A percentile compares a stretch with the other conserved stretches of the same genome.
These are phyloP conservation scores for Diaporthe citri DNA, from an alignment of 2,329 filamentous ascomycete genomes.

Conservation along the genomic window DNA sequence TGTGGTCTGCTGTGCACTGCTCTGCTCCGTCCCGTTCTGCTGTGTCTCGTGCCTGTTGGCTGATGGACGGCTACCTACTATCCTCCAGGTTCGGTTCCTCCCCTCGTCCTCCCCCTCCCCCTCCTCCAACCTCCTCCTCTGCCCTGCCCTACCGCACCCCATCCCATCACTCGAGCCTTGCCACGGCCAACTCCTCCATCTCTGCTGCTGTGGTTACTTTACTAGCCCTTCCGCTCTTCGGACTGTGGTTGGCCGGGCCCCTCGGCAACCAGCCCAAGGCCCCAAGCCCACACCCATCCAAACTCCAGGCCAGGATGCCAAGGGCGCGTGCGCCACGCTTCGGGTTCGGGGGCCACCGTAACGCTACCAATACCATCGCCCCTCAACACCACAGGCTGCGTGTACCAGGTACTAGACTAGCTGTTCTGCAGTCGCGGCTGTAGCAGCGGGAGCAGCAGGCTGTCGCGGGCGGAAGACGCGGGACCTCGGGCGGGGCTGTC, in stretches of 20 bases:
- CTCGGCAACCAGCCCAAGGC: conserved; percentile 29
- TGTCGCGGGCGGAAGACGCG: conserved; percentile 26
- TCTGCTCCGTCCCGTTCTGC: neutral
- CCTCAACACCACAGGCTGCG: neutral
- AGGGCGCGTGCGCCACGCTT: conserved; percentile 31
- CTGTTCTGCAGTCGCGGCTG: neutral
- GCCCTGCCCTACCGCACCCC: conserved; percentile 7
- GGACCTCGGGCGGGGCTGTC: conserved; percentile 17
- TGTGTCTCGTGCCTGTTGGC: neutral
- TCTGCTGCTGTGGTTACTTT: conserved; percentile 26
- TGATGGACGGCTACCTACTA: neutral
- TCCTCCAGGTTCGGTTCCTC: conserved; percentile 10
- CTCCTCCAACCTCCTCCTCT: neutral
- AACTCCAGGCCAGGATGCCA: conserved; percentile 21
- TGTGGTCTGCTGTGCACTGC: neutral
- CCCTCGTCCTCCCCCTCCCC: neutral
- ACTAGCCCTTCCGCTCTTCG: conserved; percentile 25
- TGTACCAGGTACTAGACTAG: conserved; percentile 17
- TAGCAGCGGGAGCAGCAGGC: neutral
- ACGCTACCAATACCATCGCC: neutral
- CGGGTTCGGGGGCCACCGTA: conserved; percentile 3
- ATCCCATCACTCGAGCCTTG: neutral
- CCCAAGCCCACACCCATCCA: conserved; percentile 21
- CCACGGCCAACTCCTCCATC: conserved; percentile 15
- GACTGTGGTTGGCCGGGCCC: conserved; percentile 20